Base-by-base conservation (phyloP, 345 rosid species). In the Eucalyptus virginea region DNA sequence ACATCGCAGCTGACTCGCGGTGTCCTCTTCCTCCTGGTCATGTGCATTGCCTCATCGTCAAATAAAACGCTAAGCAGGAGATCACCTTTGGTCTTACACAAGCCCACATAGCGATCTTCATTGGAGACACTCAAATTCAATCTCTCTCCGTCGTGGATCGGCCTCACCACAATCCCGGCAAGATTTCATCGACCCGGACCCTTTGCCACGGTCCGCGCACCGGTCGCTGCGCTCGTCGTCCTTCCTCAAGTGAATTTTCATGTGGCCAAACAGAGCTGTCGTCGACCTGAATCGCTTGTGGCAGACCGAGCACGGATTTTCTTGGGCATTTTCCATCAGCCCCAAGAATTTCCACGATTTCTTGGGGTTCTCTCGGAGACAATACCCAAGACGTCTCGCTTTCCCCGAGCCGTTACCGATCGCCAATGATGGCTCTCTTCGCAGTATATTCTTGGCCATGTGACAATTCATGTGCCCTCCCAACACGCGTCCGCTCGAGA, bases 281-380 rank as follows among this genome's bases (percentile, higher is more conserved):
- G 16, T 30, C 10, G 95, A 91, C 60, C 81, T 90, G 87, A 94
- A 94, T 17, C 88, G 87, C 90, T 91, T 93, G 69, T 90, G 91
- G 87, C 95, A 94, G 24, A 85, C 87, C 69, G 86, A 67, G 88
- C 96, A 93, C 44, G 81, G 45, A 72, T 72, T 72, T 72, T 72
- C 28, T 72, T 19, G 45, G 81, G 24, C 44, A 34, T 72, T 37
- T 72, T 19, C 81, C 81, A 72, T 72, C 81, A 19, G 81, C 45
- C 81, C 44, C 81, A 94, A 92, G 87, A 91, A 93, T 91, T 92
- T 94, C 91, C 91, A 94, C 88, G 96, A 93, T 92, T 95, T 95
- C 92, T 94, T 96, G 45, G 97, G 98, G 52, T 95, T 93, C 54
- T 94, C 93, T 91, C 96, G 93, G 30, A 95, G 92, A 32, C 90